Conservation (phyloP, 176 grass and related monocot genomes). For the Ensete ventricosum region DNA sequence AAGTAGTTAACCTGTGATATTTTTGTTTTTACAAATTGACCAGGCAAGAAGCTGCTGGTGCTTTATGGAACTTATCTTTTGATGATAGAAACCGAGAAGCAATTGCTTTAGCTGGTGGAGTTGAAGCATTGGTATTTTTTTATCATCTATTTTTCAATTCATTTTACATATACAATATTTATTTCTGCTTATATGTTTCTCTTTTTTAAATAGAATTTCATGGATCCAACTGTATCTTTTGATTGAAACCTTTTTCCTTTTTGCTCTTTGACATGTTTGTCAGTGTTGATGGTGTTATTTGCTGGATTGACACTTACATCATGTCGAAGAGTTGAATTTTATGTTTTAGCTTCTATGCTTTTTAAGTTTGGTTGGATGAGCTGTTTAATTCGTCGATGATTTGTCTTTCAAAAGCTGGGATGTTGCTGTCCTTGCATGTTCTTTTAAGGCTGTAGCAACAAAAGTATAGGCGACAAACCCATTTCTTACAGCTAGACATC, state of each 20-base stretch:
- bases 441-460: background rate
- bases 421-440: background rate
- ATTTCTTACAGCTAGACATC: background rate
- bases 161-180: background rate
- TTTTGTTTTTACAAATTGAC: slow-evolving; percentile 19
- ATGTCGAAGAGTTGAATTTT: no score
- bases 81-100: slow-evolving; percentile 99
- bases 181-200: background rate
- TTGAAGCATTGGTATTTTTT: slow-evolving; percentile 74
- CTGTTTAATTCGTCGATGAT: background rate
- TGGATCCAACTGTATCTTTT: no score
- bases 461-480: background rate
- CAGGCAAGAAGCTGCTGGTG: slow-evolving; percentile 99
- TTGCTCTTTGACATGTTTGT: no score
- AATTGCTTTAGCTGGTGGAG: slow-evolving; percentile 83
- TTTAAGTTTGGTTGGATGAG: background rate
- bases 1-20: background rate
- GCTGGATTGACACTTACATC: no score
- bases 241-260: no score
- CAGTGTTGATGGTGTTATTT: no score
- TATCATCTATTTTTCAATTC: background rate
- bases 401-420: background rate
- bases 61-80: slow-evolving; percentile 98
- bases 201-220: background rate
- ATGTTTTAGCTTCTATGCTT: no score